Base-by-base conservation (phyloP, 768 basidiomycete species). In the Russula emetica region DNA sequence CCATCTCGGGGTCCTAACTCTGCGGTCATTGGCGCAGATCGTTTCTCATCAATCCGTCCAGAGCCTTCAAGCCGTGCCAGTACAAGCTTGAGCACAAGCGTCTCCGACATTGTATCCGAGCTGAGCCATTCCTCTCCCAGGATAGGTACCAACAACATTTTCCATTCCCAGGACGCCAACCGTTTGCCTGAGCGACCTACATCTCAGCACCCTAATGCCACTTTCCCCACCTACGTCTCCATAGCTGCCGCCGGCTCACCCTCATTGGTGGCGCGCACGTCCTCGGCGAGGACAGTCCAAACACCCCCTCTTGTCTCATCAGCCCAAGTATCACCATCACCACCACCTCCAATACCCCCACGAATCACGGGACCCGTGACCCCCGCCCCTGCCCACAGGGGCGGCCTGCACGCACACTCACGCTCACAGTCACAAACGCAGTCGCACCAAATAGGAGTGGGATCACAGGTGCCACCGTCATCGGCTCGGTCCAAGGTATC, bases 401-500 rank as follows among this genome's bases (percentile, higher is more conserved):
- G 5, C 40, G 26, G 36, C 36, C 36, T 34, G 4, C 44, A 22
- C 24, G 20, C 58, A 2, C 45, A 45, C n/a, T 2, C 49, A n/a
- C 58, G 40, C 5, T 24, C 28, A 0, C 54, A n/a, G 8, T 44
- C 36, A 5, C 60, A 61, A 22, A n/a, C 28, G 5, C 52, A 56
- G 9, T 38, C 47, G 11, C 55, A 30, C 24, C 58, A 49, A n/a
- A 13, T 20, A 26, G 53, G 24, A 18, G 24, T 10, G 44, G 53
- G 24, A 18, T n/a, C 6, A 42, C 55, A 45, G 22, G 45, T 10
- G 2, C 56, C 40, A 20, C 67, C 66, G 4, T 61, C 66, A 24
- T 60, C 66, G 22, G 28, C 24, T 16, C 61, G 62, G 40, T 67
- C 67, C 36, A 67, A 66, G 30, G 44, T 22, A 38, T 63, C 66